These are phyloP conservation scores for Eucalyptus erythrocorys DNA, from an alignment of 345 rosid species.

Conservation along the genomic window DNA sequence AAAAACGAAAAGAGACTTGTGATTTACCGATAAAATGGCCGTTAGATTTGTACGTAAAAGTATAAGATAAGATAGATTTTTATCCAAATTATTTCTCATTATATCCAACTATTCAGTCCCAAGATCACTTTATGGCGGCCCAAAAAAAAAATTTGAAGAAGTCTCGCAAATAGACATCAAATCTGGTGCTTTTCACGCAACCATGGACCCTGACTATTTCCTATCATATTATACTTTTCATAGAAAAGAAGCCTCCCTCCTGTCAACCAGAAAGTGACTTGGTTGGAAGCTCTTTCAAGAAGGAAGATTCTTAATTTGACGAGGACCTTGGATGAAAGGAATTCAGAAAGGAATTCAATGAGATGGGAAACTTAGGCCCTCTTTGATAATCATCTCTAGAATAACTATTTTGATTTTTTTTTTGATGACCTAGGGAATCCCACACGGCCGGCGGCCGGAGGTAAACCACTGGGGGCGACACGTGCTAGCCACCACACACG, in stretches of 20 bases:
- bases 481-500: too few species aligned
- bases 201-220: neutral
- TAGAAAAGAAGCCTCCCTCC: neutral
- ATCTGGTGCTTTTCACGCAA: neutral
- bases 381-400: accelerated
- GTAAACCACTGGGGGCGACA: too few species aligned
- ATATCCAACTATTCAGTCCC: neutral
- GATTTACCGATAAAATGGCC: neutral
- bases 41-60: neutral
- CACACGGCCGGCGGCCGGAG: too few species aligned
- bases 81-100: neutral
- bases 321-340: neutral
- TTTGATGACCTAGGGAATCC: too few species aligned
- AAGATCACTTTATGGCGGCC: neutral
- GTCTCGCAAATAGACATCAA: neutral
- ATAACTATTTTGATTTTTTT: too few species aligned
- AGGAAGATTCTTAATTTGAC: neutral
- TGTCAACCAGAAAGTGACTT: neutral
- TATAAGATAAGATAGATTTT: neutral
- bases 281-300: neutral
- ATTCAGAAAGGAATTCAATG: neutral
- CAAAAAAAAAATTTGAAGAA: neutral
- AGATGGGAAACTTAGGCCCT: neutral
- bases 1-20: neutral
- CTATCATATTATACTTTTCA: neutral